Evolutionary conservation across 202 grass and related monocot species (phyloP).

Genomic region (Saccharum hybrid): DNA sequence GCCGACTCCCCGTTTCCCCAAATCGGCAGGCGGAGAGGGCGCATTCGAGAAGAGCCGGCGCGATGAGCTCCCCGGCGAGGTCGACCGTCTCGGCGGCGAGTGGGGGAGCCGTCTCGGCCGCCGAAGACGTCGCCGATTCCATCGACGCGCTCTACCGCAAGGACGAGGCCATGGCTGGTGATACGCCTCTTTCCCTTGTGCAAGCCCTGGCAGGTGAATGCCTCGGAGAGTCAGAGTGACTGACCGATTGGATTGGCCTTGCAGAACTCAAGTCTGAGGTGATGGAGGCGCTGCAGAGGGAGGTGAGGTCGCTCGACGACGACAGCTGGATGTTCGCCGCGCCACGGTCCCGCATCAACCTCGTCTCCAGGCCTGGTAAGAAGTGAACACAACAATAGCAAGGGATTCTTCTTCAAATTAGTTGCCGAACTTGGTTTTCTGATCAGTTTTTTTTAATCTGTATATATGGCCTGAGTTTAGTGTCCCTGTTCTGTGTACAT

Average conservation of each 20-base stretch:
- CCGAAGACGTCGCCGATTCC: conserved; percentile 57
- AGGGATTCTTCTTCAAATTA: not conserved
- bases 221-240: not conserved
- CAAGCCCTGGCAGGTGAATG: conserved; percentile 4
- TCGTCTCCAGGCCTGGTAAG: conserved; percentile 75
- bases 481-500: not conserved
- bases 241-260: not conserved
- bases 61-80: conserved; percentile 91
- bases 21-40: not conserved
- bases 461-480: not conserved
- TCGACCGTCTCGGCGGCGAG: conserved; percentile 85
- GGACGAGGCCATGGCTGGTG: conserved; percentile 81
- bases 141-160: conserved; percentile 75
- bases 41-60: not conserved
- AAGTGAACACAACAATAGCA: conserved; percentile 7
- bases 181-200: not conserved
- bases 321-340: conserved; percentile 90
- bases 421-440: not conserved
- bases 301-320: conserved; percentile 85
- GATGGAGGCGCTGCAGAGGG: conserved; percentile 79
- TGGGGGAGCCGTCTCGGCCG: conserved; percentile 46
- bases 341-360: conserved; percentile 77
- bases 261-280: conserved; percentile 68
- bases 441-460: not conserved
- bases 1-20: not conserved